These are phyloP conservation scores for Crithidia acanthocephali DNA, from an alignment of 208 protist species.

Conservation along the genomic window DNA sequence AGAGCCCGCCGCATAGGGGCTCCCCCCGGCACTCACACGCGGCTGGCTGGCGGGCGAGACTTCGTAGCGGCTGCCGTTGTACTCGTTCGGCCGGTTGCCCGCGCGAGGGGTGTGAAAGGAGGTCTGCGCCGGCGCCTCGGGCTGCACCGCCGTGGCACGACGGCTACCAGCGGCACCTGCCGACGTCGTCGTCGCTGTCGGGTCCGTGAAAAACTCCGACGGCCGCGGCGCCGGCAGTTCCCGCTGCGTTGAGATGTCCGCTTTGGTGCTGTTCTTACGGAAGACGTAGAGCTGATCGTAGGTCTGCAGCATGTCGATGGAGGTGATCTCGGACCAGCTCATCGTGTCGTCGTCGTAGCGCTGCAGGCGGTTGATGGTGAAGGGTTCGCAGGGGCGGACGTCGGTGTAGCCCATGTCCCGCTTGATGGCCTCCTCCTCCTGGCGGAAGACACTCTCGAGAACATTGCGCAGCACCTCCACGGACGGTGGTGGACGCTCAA, in stretches of 20 bases:
- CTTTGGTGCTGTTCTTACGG: conserved; percentile 74
- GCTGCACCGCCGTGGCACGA: background rate
- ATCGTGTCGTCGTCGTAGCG: conserved; percentile 77
- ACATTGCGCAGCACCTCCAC: conserved; percentile 53
- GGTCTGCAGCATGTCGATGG: conserved; percentile 43
- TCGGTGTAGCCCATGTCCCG: conserved; percentile 36
- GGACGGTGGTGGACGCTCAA: conserved; percentile 51
- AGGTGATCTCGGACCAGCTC: conserved; percentile 56
- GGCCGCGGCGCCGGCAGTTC: conserved; percentile 70
- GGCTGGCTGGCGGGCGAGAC: conserved; percentile 17
- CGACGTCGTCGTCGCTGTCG: background rate
- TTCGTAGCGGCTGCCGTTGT: conserved; percentile 13
- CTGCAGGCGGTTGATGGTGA: conserved; percentile 71
- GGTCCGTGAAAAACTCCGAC: conserved; percentile 45
- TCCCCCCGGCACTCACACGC: conserved; percentile 10
- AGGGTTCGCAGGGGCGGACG: conserved; percentile 67
- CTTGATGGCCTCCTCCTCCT: conserved; percentile 71
- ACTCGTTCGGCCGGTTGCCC: background rate
- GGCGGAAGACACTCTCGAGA: conserved; percentile 64
- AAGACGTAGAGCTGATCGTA: conserved; percentile 89
- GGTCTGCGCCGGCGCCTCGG: conserved; percentile 4
- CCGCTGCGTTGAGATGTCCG: conserved; percentile 73
- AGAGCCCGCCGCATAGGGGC: conserved; percentile 6
- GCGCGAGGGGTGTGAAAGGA: conserved; percentile 20
- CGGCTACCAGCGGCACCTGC: background rate